Base-by-base conservation (phyloP, 495 filamentous ascomycete species). In the Polyplosphaeria fusca region DNA sequence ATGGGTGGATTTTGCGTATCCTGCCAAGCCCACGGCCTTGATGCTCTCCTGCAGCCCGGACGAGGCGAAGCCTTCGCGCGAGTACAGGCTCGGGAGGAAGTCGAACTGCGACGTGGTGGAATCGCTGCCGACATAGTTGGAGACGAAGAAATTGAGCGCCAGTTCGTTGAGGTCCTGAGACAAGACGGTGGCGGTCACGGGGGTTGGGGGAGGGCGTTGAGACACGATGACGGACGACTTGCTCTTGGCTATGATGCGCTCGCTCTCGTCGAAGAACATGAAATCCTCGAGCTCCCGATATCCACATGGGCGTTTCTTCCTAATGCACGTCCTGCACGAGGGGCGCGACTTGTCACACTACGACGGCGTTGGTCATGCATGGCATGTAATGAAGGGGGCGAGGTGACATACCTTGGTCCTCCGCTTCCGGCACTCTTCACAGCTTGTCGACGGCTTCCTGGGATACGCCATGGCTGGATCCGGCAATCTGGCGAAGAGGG, bases 181-280 rank as follows among this genome's bases (percentile, higher is more conserved):
- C 5, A 53, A 18, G 3, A 52, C 47, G 3, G 27, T 28, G 14
- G 32, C 40, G 2, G 41, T 45, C 26, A 45, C n/a, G 16, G 9
- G 16, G n/a, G 38, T n/a, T 9, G 47, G 41, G 1, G 37, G 11
- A 13, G 26, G 39, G 27, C 35, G 27, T 27, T 28, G 28, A 47
- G 37, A 13, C 5, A 39, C 26, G 30, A 4, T n/a, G 4, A 48
- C 14, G 5, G 16, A 4, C 1, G 37, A 26, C 24, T 18, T 24
- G n/a, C 18, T 38, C 41, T 62, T 66, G 44, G 52, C 47, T 12
- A 41, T 18, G 4, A 62, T 40, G 18, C 52, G 46, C 12, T 4
- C n/a, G 50, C 48, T 66, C 37, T 66, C 27, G 25, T 66, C 58
- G 19, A 49, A 53, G 40, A 65, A 62, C 27, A 59, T 38, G 9